Percentiles rank a stretch among this genome's conserved stretches.
Evolutionary conservation across 306 rosid species (phyloP).

Genomic region (Abrus pulchellus): DNA sequence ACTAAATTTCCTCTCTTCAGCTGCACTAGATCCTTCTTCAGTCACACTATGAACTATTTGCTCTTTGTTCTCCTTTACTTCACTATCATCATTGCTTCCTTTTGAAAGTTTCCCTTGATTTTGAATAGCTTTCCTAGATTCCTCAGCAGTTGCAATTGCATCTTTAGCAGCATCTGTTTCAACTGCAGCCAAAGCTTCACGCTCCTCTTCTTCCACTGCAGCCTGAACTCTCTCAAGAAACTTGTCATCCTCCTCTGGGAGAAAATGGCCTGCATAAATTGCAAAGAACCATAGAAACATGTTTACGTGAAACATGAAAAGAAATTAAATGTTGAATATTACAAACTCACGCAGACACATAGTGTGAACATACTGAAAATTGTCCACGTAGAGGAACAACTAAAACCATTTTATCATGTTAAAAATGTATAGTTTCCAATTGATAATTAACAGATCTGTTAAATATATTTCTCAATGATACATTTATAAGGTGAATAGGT

Average conservation of each 20-base stretch:
- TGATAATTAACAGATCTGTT: neutral
- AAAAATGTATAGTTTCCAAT: conserved; percentile 24
- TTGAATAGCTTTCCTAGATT: conserved; percentile 70
- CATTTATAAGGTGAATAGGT: conserved; percentile 29
- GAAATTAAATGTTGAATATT: conserved; percentile 16
- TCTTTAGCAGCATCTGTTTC: conserved; percentile 85
- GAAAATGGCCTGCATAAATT: conserved; percentile 81
- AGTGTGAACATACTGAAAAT: neutral
- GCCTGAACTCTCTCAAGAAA: conserved; percentile 86
- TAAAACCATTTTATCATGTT: conserved; percentile 22
- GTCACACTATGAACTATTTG: conserved; percentile 46
- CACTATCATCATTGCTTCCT: conserved; percentile 49
- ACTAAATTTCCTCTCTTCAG: conserved; percentile 57
- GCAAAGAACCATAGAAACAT: conserved; percentile 16
- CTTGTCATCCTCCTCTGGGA: conserved; percentile 91
- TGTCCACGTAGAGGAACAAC: conserved; percentile 23
- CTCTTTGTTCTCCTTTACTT: conserved; percentile 49
- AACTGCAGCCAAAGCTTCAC: conserved; percentile 84
- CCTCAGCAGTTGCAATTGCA: conserved; percentile 86
- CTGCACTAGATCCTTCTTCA: conserved; percentile 47
- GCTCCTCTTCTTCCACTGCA: conserved; percentile 95
- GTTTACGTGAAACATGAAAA: conserved; percentile 9
- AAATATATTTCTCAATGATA: conserved; percentile 16
- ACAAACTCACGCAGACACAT: conserved; percentile 28
- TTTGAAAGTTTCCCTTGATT: conserved; percentile 53